Conservation (phyloP, 768 basidiomycete species). For the Tulasnella sp. region DNA sequence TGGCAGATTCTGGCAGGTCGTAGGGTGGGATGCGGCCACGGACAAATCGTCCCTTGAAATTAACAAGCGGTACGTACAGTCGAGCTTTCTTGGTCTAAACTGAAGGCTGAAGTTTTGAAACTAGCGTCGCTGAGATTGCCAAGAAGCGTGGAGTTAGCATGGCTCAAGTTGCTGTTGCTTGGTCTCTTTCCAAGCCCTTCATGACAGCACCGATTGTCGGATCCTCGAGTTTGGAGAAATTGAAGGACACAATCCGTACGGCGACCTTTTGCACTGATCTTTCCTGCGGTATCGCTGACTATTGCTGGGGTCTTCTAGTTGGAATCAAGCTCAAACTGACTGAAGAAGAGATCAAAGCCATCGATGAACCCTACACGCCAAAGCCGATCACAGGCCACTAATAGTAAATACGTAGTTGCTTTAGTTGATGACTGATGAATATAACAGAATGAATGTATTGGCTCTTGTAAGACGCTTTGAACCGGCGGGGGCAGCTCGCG, state of each 20-base stretch:
- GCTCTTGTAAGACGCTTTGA: not conserved
- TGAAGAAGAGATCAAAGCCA: not conserved
- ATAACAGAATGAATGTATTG: not conserved
- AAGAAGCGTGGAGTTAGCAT: conserved; percentile 6
- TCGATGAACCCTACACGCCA: not conserved
- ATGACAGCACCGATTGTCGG: not conserved
- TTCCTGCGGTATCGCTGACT: not conserved
- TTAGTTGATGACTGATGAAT: not conserved
- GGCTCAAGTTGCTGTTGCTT: not conserved
- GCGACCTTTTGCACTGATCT: not conserved
- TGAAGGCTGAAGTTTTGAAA: not conserved
- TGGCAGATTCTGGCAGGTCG: not conserved
- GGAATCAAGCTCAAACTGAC: not conserved
- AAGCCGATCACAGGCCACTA: not conserved
- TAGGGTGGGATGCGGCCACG: not conserved
- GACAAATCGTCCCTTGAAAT: not conserved
- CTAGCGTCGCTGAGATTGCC: not conserved
- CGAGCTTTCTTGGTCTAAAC: not conserved
- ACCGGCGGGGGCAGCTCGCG: no score
- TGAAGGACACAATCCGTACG: not conserved
- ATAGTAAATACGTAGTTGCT: not conserved
- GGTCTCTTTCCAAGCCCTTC: not conserved
- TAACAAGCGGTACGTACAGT: not conserved
- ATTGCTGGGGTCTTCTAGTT: not conserved
- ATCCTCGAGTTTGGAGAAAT: not conserved